Percentiles rank a stretch among this genome's conserved stretches.
phyloP scores from a whole-genome alignment of 345 rosid species.

The Aethionema arabicum region DNA sequence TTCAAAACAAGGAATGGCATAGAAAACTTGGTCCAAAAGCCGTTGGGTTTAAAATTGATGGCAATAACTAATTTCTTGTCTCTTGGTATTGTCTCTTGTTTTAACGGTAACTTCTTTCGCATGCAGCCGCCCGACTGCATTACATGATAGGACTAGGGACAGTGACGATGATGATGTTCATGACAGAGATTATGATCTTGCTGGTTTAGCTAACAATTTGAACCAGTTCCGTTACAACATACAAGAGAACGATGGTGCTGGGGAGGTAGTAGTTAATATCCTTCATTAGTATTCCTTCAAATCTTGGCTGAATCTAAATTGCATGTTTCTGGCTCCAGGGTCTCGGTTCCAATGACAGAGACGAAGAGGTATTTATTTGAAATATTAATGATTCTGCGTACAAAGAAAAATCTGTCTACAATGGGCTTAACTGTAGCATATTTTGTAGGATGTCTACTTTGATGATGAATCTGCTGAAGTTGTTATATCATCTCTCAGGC shows the following conservation, averaged over 20 bases:
- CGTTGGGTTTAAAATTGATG: conserved; percentile 13
- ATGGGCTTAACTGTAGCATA: conserved; percentile 15
- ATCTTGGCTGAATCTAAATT: conserved; percentile 21
- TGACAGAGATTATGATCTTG: conserved; percentile 92
- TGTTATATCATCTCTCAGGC: conserved; percentile 91
- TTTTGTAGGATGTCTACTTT: conserved; percentile 80
- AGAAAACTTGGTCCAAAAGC: conserved; percentile 9
- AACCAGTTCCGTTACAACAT: conserved; percentile 91
- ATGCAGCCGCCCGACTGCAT: conserved; percentile 92
- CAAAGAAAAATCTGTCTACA: neutral
- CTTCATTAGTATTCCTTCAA: conserved; percentile 2
- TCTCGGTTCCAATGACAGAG: conserved; percentile 67
- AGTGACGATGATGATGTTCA: conserved; percentile 94
- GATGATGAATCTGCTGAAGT: conserved; percentile 97
- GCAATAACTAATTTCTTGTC: neutral
- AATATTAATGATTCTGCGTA: neutral
- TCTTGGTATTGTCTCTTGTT: conserved; percentile 14
- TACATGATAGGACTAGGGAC: conserved; percentile 91
- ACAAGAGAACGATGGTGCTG: conserved; percentile 77
- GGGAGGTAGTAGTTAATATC: conserved; percentile 53
- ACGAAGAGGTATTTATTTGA: conserved; percentile 67
- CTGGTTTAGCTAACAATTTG: conserved; percentile 81
- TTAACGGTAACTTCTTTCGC: conserved; percentile 1
- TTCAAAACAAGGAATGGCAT: neutral
- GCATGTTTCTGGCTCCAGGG: conserved; percentile 50